Evolutionary conservation across 2,329 filamentous ascomycete genomes (phyloP), one percentile per base, ranked within the genome.

Genomic region (Arthrocladium fulminans): DNA sequence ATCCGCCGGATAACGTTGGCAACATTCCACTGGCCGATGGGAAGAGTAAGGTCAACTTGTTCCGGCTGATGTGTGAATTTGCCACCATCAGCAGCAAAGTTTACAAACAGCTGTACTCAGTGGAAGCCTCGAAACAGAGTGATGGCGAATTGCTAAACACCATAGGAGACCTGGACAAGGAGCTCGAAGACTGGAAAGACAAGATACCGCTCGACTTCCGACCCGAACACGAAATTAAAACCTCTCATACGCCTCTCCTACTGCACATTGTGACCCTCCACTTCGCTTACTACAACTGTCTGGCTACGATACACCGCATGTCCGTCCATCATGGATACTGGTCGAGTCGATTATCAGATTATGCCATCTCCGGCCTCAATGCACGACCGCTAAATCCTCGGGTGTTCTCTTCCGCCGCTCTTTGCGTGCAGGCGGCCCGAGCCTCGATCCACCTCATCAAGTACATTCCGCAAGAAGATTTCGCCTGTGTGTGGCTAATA

Each of bases 231-330:
- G 89, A 96, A 66, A 97, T 98, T 66, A 89, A 88, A 65, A 87
- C 88, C 0, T 85, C 84, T 0, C 88, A 96, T 64, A 94, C 88
- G 0, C 89, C 90, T 1, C 74, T 97, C n/a, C 89, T 97, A 17
- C 73, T 98, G 17, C 90, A 97, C 56, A 81, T 98, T 45, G 89
- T 95, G 52, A 87, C 95, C 64, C 72, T 98, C 50, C 92, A 98
- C 65, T 94, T 98, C 60, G 84, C 88, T 1, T 98, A 98, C 67
- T 97, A 97, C 72, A 98, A 98, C 65, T 96, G 89, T 60, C 70
- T 98, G 45, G 96, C 90, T 1, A 98, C 92, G 0, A 96, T 98
- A 55, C 92, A 98, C 65, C 86, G 92, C 45, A 98, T 97, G 92
- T 94, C 88, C 35, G 86, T 97, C 24, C 92, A 97, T 60, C 89